Base-by-base conservation (phyloP, 345 rosid species). In the Trapa bicornis region DNA sequence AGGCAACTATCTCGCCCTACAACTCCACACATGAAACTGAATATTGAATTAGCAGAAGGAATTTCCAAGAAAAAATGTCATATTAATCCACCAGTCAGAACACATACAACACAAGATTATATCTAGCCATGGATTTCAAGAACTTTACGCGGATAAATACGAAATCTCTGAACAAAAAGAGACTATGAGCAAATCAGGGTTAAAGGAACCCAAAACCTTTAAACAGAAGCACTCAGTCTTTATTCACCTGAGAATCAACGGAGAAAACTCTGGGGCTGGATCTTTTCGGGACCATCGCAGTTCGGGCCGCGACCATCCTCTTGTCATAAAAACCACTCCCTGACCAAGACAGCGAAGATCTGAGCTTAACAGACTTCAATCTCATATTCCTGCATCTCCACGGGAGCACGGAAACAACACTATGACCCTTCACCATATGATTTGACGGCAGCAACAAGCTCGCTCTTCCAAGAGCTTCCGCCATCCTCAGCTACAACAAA, bases 181-280 rank as follows among this genome's bases (percentile, higher is more conserved):
- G 43, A 41, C 43, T 3, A 1, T 11, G 11, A 45, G 11, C 48
- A 45, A 45, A 45, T 6, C 48, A 60, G 37, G 15, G 14, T 12
- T 12, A 60, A 22, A 35, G 10, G 64, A 35, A 60, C 17, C 15
- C 38, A 60, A 35, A 22, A 61, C 37, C 37, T 16, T 14, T 5
- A 12, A 15, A 39, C 29, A 16, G n/a, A 29, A 16, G 42, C 11
- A 38, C 33, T 64, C 33, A 14, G 47, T 14, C 29, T 33, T 39
- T 15, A 47, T 78, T 12, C 64, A 93, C 97, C 97, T 84, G 92
- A 60, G 86, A 86, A 66, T 64, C 72, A 47, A 82, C 61, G 52
- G 84, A 73, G 41, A 71, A 67, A 48, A 37, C 73, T 15, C 64
- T 71, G 64, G 70, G 60, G 1, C 50, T 47, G 54, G 76, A 48